Conservation (phyloP, 2,329 filamentous ascomycete genomes). For the Pseudogymnoascus sp. region DNA sequence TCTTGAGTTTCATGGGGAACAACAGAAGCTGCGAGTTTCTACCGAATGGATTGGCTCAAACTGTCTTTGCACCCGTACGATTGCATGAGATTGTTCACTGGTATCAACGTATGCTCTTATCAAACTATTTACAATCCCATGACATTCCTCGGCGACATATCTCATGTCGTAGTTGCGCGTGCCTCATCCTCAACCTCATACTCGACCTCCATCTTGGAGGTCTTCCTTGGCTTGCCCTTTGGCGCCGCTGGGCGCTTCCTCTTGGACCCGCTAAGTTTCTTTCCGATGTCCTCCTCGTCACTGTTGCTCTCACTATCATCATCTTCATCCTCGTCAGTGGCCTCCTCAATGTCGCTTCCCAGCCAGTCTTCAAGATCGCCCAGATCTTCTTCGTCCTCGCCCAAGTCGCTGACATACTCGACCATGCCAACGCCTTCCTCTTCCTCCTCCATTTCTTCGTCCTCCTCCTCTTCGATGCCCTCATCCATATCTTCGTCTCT, state of each 20-base stretch:
- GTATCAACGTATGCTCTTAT: constrained; percentile 4
- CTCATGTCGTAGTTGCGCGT: constrained; percentile 24
- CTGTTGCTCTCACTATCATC: constrained; percentile 44
- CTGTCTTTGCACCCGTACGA: not conserved
- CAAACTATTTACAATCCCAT: constrained; percentile 7
- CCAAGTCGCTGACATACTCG: constrained; percentile 89
- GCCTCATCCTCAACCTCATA: constrained; percentile 62
- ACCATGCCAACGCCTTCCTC: constrained; percentile 67
- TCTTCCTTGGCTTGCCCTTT: constrained; percentile 43
- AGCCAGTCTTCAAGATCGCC: constrained; percentile 89
- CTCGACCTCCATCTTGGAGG: constrained; percentile 59
- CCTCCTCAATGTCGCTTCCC: constrained; percentile 52
- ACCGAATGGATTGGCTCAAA: not conserved
- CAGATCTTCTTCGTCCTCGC: constrained; percentile 72
- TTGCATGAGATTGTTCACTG: not conserved
- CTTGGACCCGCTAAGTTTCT: constrained; percentile 44
- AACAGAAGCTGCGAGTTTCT: not conserved
- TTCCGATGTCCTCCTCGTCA: constrained; percentile 42
- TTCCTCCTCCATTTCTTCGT: constrained; percentile 58
- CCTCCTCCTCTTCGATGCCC: constrained; percentile 71
- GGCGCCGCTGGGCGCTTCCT: constrained; percentile 27
- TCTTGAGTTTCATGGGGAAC: not conserved
- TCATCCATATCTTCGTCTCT: constrained; percentile 84
- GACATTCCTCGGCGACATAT: constrained; percentile 11
- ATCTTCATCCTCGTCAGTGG: constrained; percentile 42